Base-by-base conservation (phyloP, 1,284 basidiomycete genomes). In the Moniliophthora roreri region DNA sequence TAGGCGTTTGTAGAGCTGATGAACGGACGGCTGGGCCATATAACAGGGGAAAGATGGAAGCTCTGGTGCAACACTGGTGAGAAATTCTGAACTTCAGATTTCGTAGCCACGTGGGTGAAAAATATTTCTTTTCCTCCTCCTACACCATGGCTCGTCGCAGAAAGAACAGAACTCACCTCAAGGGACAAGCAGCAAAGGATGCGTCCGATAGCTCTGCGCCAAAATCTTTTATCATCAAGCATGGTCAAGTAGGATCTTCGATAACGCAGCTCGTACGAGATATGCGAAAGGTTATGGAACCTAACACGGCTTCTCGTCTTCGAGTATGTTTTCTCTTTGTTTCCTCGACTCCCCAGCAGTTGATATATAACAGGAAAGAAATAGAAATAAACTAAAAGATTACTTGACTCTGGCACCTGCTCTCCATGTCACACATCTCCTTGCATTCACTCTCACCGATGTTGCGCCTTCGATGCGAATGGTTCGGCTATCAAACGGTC, bases 231-330 rank as follows among this genome's bases (percentile, higher is more conserved):
- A 91, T 99, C 59, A 94, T 99, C 69, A 96, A 95, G 65, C 91
- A 95, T 70, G 96, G 96, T 40, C 85, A 87, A 55, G 95, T 98
- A 28, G 95, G 95, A 13, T 79, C 82, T 51, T 92, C 92, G n/a
- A 80, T 97, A 50, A 74, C 85, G 3, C 89, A 93, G 62, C 85
- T 99, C 28, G 95, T 98, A 13, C 82, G 89, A 50, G 97, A 99
- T 71, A 77, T 98, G 63, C 80, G 97, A 62, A 91, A 92, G 69
- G 89, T 97, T 57, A 94, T 99, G 92, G 97, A 99, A 71, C 97
- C 97, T 55, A 95, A 98, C 69, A 99, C 97, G 18, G 97, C 96
- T 5, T 89, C 87, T 56, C 81, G 95, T 48, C 80, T 99, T 16
- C 86, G 77, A 73, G 93, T 95, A 62, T 59, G 84, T 76, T 24